Percentiles rank a stretch among this genome's conserved stretches.
Conservation (phyloP, 495 filamentous ascomycete species). For the Aspergillus taichungensis region DNA sequence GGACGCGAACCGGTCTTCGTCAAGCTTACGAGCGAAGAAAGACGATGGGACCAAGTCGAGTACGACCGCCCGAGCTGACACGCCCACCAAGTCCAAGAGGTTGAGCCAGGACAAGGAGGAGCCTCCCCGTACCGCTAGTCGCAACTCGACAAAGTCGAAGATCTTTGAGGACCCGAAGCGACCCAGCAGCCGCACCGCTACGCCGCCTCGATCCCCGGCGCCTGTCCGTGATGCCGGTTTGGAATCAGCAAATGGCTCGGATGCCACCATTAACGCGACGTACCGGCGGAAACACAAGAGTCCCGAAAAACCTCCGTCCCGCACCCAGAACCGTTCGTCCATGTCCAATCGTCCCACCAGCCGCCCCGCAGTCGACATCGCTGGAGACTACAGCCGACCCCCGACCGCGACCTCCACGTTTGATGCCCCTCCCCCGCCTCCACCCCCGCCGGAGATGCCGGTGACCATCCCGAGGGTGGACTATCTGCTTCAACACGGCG, state of each 20-base stretch:
- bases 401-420: slow-evolving; percentile 27
- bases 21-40: slow-evolving; percentile 32
- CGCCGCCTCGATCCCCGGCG: slow-evolving; percentile 25
- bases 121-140: slow-evolving; percentile 24
- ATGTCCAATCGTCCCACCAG: slow-evolving; percentile 21
- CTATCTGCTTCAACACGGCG: slow-evolving; percentile 82
- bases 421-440: slow-evolving; percentile 64
- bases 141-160: slow-evolving; percentile 28
- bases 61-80: slow-evolving; percentile 31
- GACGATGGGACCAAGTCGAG: slow-evolving; percentile 31
- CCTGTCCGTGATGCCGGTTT: slow-evolving; percentile 31
- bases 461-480: slow-evolving; percentile 72
- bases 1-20: slow-evolving; percentile 33
- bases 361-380: slow-evolving; percentile 27
- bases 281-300: slow-evolving; percentile 37
- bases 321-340: slow-evolving; percentile 30
- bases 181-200: slow-evolving; percentile 22
- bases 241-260: slow-evolving; percentile 48
- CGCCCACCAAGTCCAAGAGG: slow-evolving; percentile 31
- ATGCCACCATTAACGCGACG: slow-evolving; percentile 58
- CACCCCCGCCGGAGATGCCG: slow-evolving; percentile 63
- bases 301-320: slow-evolving; percentile 33
- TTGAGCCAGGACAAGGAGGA: slow-evolving; percentile 23
- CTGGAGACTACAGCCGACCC: slow-evolving; percentile 31
- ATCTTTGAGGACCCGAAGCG: slow-evolving; percentile 28